Percentiles rank a stretch among this genome's conserved stretches.
Evolutionary conservation across 768 basidiomycete species (phyloP).

Genomic region (Floccularia luteovirens): DNA sequence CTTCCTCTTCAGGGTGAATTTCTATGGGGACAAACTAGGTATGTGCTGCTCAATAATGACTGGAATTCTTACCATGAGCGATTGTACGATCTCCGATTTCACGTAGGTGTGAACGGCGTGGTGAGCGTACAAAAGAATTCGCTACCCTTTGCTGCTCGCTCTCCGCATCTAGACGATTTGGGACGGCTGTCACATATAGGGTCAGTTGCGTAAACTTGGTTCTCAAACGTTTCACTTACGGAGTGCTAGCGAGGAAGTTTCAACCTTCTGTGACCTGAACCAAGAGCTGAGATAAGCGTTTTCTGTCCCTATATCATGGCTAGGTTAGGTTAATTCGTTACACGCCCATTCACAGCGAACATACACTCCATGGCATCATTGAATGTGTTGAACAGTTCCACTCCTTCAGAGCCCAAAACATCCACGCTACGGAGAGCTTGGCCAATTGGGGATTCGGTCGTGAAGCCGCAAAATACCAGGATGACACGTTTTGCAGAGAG

Average conservation of each 20-base stretch:
- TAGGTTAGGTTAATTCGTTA: too few species aligned
- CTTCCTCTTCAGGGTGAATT: conserved; percentile 17
- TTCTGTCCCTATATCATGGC: conserved; percentile 66
- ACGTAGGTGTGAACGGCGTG: conserved; percentile 57
- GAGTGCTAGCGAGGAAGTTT: conserved; percentile 34
- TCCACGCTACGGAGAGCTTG: conserved; percentile 73
- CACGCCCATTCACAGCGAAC: too few species aligned
- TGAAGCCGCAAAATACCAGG: conserved; percentile 84
- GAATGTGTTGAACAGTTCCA: conserved; percentile 75
- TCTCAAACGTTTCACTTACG: conserved; percentile 18
- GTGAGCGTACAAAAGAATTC: conserved; percentile 52
- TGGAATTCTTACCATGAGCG: conserved; percentile 36
- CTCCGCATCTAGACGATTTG: conserved; percentile 41
- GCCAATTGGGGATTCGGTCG: conserved; percentile 54
- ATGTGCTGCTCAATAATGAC: background rate
- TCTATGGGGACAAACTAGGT: conserved; percentile 12
- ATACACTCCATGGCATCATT: conserved; percentile 92
- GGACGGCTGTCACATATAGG: conserved; percentile 32
- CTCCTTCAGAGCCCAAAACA: conserved; percentile 66
- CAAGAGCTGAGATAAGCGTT: conserved; percentile 84
- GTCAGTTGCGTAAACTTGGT: conserved; percentile 3
- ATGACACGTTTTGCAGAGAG: conserved; percentile 70
- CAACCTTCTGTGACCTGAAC: conserved; percentile 61
- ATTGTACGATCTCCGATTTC: conserved; percentile 70
- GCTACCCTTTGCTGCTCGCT: conserved; percentile 34